Evolutionary conservation across 495 filamentous ascomycete species (phyloP).

Genomic region (Hypoxylon subgilvum): DNA sequence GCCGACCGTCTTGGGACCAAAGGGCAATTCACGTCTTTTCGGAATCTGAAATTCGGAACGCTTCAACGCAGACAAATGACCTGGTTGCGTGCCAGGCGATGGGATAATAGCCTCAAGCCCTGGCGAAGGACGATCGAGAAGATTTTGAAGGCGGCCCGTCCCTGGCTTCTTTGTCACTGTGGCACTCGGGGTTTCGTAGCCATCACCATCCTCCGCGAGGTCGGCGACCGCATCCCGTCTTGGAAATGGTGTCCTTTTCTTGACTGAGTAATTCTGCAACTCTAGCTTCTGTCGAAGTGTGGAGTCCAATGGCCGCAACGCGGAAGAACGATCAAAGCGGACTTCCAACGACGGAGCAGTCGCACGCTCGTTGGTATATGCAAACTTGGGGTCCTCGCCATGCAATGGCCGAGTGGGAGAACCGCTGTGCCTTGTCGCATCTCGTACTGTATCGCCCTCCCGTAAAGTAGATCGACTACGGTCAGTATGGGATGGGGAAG

Average conservation of each 20-base stretch:
- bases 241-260: neutral
- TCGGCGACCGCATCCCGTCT: conserved; percentile 4
- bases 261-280: neutral
- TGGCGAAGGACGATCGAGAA: conserved; percentile 36
- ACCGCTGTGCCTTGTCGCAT: neutral
- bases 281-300: conserved; percentile 1
- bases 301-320: neutral
- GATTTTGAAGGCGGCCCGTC: conserved; percentile 10
- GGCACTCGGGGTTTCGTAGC: neutral
- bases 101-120: conserved; percentile 11
- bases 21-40: conserved; percentile 28
- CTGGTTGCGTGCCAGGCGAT: neutral
- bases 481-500: neutral
- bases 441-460: neutral
- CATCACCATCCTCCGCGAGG: conserved; percentile 24
- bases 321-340: neutral
- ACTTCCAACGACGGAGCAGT: neutral
- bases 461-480: neutral
- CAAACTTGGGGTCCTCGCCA: neutral
- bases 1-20: neutral
- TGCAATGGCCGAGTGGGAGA: neutral
- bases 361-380: neutral
- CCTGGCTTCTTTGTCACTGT: conserved; percentile 6
- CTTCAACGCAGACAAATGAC: conserved; percentile 13
- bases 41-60: conserved; percentile 16